Evolutionary conservation across 306 rosid genomes (phyloP), one percentile per base, ranked within the genome.

Genomic region (Hippophae gyantsensis): DNA sequence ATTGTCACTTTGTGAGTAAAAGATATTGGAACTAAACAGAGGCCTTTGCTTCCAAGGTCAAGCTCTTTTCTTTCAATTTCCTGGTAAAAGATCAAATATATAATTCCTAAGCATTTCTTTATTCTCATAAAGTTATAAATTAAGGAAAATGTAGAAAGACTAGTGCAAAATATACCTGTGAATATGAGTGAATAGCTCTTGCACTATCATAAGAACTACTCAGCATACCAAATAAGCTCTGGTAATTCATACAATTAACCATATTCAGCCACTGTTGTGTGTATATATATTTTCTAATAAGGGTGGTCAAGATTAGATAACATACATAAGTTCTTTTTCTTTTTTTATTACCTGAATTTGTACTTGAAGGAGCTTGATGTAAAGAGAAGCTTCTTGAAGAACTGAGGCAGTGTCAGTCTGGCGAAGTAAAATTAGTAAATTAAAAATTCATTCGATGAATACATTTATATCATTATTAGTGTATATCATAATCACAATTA

Each of bases 321-420:
- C 38, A 32, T 32, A 4, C 3, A 32, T 32, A 4, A 32, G 38
- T 32, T 32, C 0, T 32, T 32, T 32, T 32, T 27, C 38, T 27
- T 27, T 27, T 27, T 27, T 32, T 2, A 32, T n/a, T 77, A 87
- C 95, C 85, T 54, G 79, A 66, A 85, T 76, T 69, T 82, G 84
- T 25, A 64, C 72, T 13, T 85, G 96, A 66, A 88, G 82, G n/a
- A 74, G 75, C 58, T 71, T 71, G 72, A 88, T 85, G 63, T 76
- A 74, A 61, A 72, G 61, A 56, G 76, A 80, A 69, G 94, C 87
- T 78, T 88, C 96, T 56, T 80, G 89, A 72, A 85, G 96, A 74
- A 88, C 96, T 18, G 94, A 80, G 42, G 96, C 84, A 25, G 82
- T 80, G 74, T 82, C 87, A 40, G 86, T 85, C 96, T 88, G 85